phyloP scores from a whole-genome alignment of 2,329 filamentous ascomycete genomes.

The Colletotrichum sp. region DNA sequence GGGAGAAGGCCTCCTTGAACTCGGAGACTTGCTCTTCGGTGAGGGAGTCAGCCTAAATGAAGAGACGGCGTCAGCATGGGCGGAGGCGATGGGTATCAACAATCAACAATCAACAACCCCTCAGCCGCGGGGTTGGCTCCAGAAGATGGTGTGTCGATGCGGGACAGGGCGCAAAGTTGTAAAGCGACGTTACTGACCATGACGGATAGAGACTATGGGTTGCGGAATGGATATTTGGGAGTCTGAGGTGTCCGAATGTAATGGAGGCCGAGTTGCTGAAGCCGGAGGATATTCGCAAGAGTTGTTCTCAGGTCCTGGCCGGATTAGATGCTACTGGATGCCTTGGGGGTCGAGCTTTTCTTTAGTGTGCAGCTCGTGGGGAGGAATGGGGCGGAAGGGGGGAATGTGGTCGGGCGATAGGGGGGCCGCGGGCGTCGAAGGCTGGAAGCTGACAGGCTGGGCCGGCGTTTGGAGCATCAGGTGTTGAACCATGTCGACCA shows the following conservation, averaged over 20 bases:
- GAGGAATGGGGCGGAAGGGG: constrained; percentile 18
- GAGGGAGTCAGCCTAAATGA: constrained; percentile 86
- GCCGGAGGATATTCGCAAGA: constrained; percentile 8
- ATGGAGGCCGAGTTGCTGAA: neutral
- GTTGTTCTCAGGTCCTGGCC: constrained; percentile 15
- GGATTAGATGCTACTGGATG: constrained; percentile 2
- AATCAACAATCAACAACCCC: constrained; percentile 5
- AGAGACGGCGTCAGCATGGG: constrained; percentile 9
- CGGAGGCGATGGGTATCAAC: neutral
- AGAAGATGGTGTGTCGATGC: neutral
- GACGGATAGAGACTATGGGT: neutral
- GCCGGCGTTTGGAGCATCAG: neutral
- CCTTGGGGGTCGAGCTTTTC: constrained; percentile 22
- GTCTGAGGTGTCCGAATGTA: neutral
- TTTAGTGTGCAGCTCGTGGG: constrained; percentile 22
- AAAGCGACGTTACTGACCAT: constrained; percentile 3
- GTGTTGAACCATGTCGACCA: neutral
- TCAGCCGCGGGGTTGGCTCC: constrained; percentile 17
- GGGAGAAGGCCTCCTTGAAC: constrained; percentile 99
- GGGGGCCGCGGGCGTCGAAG: constrained; percentile 9
- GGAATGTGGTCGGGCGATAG: constrained; percentile 12
- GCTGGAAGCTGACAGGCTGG: constrained; percentile 13
- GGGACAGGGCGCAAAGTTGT: neutral
- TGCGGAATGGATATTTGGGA: neutral
- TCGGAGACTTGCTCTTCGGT: constrained; percentile 99